Conservation (phyloP, 2,329 filamentous ascomycete genomes). For the Thielaviopsis punctulata region DNA sequence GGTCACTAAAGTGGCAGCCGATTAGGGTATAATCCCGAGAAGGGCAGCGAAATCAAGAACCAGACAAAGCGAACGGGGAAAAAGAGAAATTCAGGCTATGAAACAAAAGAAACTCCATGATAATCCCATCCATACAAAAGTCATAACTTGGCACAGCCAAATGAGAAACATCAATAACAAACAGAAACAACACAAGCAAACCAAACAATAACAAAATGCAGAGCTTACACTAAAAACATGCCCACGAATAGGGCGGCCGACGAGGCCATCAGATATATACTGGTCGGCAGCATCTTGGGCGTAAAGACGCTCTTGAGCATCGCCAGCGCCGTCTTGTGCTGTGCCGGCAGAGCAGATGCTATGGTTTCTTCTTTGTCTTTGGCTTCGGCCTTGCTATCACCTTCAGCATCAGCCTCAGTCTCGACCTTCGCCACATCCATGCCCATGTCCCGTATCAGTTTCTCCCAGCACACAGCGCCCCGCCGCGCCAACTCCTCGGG, state of each 20-base stretch:
- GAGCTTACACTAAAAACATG: slow-evolving; percentile 5
- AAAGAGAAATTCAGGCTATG: background rate
- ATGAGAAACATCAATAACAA: background rate
- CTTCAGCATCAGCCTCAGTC: background rate
- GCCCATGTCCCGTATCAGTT: slow-evolving; percentile 23
- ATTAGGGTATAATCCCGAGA: background rate
- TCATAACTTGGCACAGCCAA: background rate
- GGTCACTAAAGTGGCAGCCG: background rate
- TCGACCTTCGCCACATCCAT: background rate
- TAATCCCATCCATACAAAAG: background rate
- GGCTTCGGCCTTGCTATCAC: background rate
- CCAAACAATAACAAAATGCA: background rate
- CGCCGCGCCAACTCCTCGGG: slow-evolving; percentile 38
- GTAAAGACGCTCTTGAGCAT: background rate
- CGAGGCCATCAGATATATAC: slow-evolving; percentile 4
- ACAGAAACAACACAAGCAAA: background rate
- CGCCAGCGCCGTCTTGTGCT: background rate
- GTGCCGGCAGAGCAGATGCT: background rate
- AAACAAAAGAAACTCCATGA: background rate
- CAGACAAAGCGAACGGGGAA: background rate
- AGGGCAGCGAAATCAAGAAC: background rate
- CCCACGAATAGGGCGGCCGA: slow-evolving; percentile 5
- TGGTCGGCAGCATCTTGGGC: background rate
- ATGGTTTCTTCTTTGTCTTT: background rate
- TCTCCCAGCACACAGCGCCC: slow-evolving; percentile 34